Evolutionary conservation across 2,329 filamentous ascomycete genomes (phyloP), one percentile per base, ranked within the genome.

Genomic region (Arthrobotrys megalospora): DNA sequence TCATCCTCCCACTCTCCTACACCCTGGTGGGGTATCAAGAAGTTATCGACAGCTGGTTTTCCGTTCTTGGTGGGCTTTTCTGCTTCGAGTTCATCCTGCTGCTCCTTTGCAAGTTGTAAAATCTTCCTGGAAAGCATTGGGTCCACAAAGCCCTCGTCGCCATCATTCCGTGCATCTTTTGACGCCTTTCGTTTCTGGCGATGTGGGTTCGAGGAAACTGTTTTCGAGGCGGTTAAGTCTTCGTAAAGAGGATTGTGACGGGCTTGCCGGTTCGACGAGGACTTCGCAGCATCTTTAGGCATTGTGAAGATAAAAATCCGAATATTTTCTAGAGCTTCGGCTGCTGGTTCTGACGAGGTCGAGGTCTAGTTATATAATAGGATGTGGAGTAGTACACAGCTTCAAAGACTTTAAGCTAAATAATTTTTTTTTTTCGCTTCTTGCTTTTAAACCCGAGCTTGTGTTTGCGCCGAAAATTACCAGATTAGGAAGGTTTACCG

Each of bases 241-340:
- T 97, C 92, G 82, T 95, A 92, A 77, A 99, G 91, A 47, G 95
- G 94, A 81, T 96, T 96, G 86, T 97, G 95, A 80, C 93, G 90
- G 82, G 91, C 90, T 78, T 87, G 87, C 81, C 64, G 60, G 28
- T 53, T 65, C 14, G 64, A 45, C 3, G 69, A 67, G 50, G 80
- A 81, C 45, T 81, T 80, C 14, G 73, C 24, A 24, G 69, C 34
- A 10, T 79, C 76, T 48, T 79, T 72, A 55, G 76, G 71, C 76
- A 76, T 81, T 62, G 47, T 71, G n/a, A 28, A 28, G 19, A 11
- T 24, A n/a, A 10, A n/a, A 11, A 4, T 6, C 12, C 1, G 14
- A 21, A 21, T 36, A 19, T 38, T 21, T 19, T 14, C 52, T 7
- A 41, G 21, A 43, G 14, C 6, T 36, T 21, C 10, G 2, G 32